Evolutionary conservation across 2,329 filamentous ascomycete genomes (phyloP).

Genomic region (Gremmenia infestans): DNA sequence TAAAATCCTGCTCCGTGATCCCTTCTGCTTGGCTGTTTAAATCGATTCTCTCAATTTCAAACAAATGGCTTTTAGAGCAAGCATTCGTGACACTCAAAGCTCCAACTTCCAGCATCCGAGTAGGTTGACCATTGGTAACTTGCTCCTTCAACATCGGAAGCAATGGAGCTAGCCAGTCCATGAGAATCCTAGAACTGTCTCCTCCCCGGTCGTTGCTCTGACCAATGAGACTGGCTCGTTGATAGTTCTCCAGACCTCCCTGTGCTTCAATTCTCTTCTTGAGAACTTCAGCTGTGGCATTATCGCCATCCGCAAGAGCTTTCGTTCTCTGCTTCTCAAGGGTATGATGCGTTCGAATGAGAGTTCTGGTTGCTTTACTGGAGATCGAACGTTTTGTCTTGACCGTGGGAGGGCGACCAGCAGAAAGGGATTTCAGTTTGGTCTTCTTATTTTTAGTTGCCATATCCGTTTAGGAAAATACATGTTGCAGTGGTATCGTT

Average conservation of each 20-base stretch:
- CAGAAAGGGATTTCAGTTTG: constrained; percentile 43
- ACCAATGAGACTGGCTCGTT: constrained; percentile 57
- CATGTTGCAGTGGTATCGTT: constrained; percentile 3
- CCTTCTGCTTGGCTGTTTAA: constrained; percentile 77
- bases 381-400: constrained; percentile 54
- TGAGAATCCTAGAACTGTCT: constrained; percentile 59
- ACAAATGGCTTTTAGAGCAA: constrained; percentile 66
- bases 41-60: constrained; percentile 81
- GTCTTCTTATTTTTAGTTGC: constrained; percentile 39
- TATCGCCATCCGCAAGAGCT: constrained; percentile 51
- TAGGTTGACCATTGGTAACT: constrained; percentile 24
- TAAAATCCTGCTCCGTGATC: constrained; percentile 89
- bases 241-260: constrained; percentile 57
- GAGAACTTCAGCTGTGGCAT: constrained; percentile 40
- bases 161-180: constrained; percentile 53
- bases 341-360: constrained; percentile 63
- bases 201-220: constrained; percentile 62
- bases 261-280: constrained; percentile 50
- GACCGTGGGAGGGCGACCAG: constrained; percentile 49
- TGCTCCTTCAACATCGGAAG: constrained; percentile 24
- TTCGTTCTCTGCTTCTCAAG: constrained; percentile 57
- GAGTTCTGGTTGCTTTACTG: constrained; percentile 56
- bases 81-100: constrained; percentile 80
- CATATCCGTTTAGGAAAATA: constrained; percentile 34
- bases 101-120: constrained; percentile 82